These are phyloP conservation scores for Aristolochia fimbriata DNA, from an alignment of 164 flowering plant species.

Conservation along the genomic window DNA sequence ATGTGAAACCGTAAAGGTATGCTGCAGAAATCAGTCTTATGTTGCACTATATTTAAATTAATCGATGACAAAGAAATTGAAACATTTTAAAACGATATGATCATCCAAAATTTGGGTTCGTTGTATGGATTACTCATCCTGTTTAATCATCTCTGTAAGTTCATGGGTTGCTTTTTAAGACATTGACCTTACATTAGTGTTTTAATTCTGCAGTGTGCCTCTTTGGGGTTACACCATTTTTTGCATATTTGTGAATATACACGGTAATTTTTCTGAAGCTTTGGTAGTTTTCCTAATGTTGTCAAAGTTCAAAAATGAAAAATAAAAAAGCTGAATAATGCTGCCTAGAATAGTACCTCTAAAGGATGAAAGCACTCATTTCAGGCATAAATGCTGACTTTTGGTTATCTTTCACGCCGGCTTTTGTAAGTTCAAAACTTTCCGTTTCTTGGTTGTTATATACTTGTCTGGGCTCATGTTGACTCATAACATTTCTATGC, in stretches of 20 bases:
- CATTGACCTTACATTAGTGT: not conserved
- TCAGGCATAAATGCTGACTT: conserved; percentile 73
- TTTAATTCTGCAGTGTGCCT: conserved; percentile 54
- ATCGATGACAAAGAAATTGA: too few species aligned
- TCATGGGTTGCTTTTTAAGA: not conserved
- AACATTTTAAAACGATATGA: too few species aligned
- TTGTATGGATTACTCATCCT: too few species aligned
- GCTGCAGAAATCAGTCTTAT: not conserved
- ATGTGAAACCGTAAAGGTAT: not conserved
- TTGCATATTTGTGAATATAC: conserved; percentile 61
- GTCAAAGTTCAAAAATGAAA: not conserved
- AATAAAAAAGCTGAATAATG: not conserved
- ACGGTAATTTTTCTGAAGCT: conserved; percentile 39
- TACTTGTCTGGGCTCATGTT: not conserved
- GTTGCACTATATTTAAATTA: not conserved
- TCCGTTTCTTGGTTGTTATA: conserved; percentile 1
- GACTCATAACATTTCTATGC: not conserved
- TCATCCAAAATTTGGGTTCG: too few species aligned
- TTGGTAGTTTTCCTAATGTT: not conserved
- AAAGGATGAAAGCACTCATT: conserved; percentile 6
- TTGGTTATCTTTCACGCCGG: conserved; percentile 81
- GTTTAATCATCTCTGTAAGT: not conserved
- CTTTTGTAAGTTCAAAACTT: conserved; percentile 40
- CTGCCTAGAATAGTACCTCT: not conserved
- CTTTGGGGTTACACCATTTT: conserved; percentile 74